Percentiles rank a stretch among this genome's conserved stretches.
These are phyloP conservation scores for Debaryomycetaceae sp. DNA, from an alignment of 1,139 yeast species.

Conservation along the genomic window DNA sequence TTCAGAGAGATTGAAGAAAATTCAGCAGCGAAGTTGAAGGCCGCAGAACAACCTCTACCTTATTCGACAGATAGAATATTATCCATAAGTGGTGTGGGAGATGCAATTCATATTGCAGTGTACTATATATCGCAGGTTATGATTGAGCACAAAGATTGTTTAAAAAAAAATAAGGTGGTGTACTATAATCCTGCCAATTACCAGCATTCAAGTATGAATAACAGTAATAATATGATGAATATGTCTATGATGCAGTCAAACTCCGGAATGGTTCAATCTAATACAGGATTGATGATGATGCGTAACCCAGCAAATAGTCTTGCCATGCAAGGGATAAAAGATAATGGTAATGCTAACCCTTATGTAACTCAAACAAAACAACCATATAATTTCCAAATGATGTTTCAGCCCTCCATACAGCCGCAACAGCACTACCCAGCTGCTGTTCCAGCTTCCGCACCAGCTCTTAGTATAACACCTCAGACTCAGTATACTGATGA, in stretches of 20 bases:
- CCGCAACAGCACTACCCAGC: constrained; percentile 33
- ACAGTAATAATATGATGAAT: constrained; percentile 16
- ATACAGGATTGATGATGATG: constrained; percentile 17
- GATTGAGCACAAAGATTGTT: constrained; percentile 53
- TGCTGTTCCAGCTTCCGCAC: constrained; percentile 12
- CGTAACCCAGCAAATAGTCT: constrained; percentile 11
- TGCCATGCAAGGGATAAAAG: constrained; percentile 16
- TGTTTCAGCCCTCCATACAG: constrained; percentile 42
- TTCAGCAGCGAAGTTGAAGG: constrained; percentile 76
- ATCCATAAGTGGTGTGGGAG: constrained; percentile 76
- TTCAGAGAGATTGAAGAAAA: constrained; percentile 81
- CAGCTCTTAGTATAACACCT: constrained; percentile 21
- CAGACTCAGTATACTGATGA: constrained; percentile 43
- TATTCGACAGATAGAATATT: constrained; percentile 77
- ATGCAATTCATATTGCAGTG: constrained; percentile 81
- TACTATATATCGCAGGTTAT: constrained; percentile 70
- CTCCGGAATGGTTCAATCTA: constrained; percentile 13
- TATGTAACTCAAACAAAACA: constrained; percentile 17
- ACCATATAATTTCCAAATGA: constrained; percentile 40
- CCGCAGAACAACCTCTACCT: constrained; percentile 74
- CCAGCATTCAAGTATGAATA: constrained; percentile 22
- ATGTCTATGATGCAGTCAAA: constrained; percentile 12
- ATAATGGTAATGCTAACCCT: constrained; percentile 10
- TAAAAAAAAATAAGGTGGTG: constrained; percentile 50
- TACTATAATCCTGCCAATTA: constrained; percentile 65